Evolutionary conservation across 2,329 filamentous ascomycete species (phyloP), one percentile per base, ranked within the genome.

Genomic region (Aspergillus neoniger): DNA sequence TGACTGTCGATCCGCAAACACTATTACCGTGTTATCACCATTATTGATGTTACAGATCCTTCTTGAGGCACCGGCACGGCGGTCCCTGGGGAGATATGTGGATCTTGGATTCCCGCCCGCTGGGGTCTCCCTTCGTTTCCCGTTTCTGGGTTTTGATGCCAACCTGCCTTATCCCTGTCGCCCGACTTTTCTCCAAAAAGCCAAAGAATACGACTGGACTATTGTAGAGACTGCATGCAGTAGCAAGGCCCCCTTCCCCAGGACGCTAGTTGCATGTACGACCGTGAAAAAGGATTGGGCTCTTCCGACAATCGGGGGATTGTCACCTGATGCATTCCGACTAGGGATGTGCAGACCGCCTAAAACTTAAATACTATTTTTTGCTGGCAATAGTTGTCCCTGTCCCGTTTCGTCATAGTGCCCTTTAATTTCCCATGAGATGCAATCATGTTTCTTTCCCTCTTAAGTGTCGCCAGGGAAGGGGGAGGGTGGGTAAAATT

Each of bases 41-140:
- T 55, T 60, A 30, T 41, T 19, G 50, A 57, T 57, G 63, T 65
- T 66, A 63, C 65, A 58, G 62, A 56, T 44, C 48, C 38, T 50
- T 55, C 47, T 55, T 23, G 47, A 54, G 57, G 63, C 67, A 68
- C 69, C 67, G 66, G 67, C 64, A 67, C 63, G 39, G 58, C 59
- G 71, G 69, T 68, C 66, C 61, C 61, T 52, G 65, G 70, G 69
- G 65, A 62, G 65, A 47, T 65, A 65, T 69, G 69, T 70, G 69
- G 69, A 70, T 65, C 65, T 58, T 57, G 63, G 63, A 58, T 61
- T 66, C 65, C 68, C 61, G 25, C 30, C 25, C 47, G 15, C 47
- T 50, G 25, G 47, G 44, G 44, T 49, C 58, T 64, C 62, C 56
- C 59, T 65, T 69, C 66, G 59, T 65, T 65, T 64, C 65, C 63